Conservation (phyloP, 2,329 filamentous ascomycete species). For the Cercospora berteroae region DNA sequence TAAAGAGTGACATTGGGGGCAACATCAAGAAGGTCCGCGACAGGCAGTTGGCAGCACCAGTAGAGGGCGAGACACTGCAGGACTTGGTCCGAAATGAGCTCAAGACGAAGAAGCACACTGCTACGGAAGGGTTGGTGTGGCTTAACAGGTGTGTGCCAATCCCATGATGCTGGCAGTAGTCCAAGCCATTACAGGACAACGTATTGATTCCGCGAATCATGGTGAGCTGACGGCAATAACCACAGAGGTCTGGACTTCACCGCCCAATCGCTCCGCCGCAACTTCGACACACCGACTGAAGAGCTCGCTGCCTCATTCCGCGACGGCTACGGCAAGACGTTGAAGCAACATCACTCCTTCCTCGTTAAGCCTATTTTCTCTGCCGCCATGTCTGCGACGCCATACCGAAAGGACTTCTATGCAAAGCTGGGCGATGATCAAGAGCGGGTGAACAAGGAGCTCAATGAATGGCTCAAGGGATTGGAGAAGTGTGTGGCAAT, state of each 20-base stretch:
- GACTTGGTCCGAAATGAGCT: conserved; percentile 82
- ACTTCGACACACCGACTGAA: conserved; percentile 64
- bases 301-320: conserved; percentile 88
- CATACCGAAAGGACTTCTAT: conserved; percentile 93
- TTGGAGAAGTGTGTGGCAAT: conserved; percentile 78
- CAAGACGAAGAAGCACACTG: conserved; percentile 82
- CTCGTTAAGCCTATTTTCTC: conserved; percentile 88
- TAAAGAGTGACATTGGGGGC: conserved; percentile 86
- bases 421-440: conserved; percentile 72
- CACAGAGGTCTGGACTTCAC: conserved; percentile 90
- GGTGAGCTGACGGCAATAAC: background rate
- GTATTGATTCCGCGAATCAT: background rate
- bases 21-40: conserved; percentile 97
- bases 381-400: conserved; percentile 87
- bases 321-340: conserved; percentile 75
- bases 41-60: conserved; percentile 73
- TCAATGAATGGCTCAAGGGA: conserved; percentile 70
- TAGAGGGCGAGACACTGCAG: conserved; percentile 80
- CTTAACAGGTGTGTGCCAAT: conserved; percentile 66
- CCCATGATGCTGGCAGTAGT: background rate
- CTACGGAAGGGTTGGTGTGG: conserved; percentile 89
- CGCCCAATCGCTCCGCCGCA: conserved; percentile 74
- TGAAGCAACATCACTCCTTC: conserved; percentile 89
- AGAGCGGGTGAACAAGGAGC: conserved; percentile 59
- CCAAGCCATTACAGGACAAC: background rate